Evolutionary conservation across 306 rosid species (phyloP).

Genomic region (Cicer judaicum): DNA sequence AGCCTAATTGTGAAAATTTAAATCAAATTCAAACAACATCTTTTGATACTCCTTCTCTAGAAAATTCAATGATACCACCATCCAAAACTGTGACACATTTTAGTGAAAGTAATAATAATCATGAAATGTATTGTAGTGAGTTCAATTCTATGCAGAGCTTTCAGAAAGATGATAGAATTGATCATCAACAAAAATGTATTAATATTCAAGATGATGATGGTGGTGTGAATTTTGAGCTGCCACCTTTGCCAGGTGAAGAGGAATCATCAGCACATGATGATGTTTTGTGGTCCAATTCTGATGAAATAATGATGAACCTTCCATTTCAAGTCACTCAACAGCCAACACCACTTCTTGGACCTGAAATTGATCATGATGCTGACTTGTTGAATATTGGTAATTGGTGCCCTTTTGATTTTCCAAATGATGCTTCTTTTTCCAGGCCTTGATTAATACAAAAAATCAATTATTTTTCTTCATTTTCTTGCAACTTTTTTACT

Average conservation of each 20-base stretch:
- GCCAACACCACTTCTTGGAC: constrained; percentile 47
- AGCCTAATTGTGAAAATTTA: constrained; percentile 52
- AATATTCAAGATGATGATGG: constrained; percentile 23
- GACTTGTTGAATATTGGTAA: constrained; percentile 53
- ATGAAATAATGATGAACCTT: constrained; percentile 60
- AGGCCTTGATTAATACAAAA: constrained; percentile 41
- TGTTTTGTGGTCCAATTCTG: constrained; percentile 59
- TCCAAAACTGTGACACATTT: constrained; percentile 34
- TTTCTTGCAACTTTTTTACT: no score
- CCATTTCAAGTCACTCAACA: constrained; percentile 48
- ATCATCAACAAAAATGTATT: constrained; percentile 15
- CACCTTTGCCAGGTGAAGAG: constrained; percentile 76
- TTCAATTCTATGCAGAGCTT: constrained; percentile 49
- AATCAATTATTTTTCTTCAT: constrained; percentile 2
- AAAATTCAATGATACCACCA: constrained; percentile 43
- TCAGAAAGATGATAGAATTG: constrained; percentile 47
- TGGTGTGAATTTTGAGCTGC: constrained; percentile 57
- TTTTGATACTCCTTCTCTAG: constrained; percentile 48
- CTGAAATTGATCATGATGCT: constrained; percentile 60
- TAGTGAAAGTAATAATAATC: constrained; percentile 31
- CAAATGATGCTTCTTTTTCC: constrained; percentile 63
- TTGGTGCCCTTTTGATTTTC: constrained; percentile 80
- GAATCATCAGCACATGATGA: constrained; percentile 44
- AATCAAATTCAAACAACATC: constrained; percentile 37
- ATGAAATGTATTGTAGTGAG: constrained; percentile 20